Base-by-base conservation (phyloP, 2,329 filamentous ascomycete genomes). In the Xylariaceae sp. region DNA sequence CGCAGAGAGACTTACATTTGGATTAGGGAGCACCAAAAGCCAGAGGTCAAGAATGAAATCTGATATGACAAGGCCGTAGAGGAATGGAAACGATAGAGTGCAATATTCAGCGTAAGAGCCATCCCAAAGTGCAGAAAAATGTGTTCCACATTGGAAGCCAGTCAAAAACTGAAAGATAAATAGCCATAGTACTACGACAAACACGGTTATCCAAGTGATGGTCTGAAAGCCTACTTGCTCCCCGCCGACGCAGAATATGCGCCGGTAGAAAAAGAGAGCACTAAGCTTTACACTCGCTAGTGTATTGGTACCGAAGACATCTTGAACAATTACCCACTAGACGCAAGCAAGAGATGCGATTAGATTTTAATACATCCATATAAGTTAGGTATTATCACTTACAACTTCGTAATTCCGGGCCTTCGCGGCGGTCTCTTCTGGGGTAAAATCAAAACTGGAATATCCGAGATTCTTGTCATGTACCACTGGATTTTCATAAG, bases 81-180 rank as follows among this genome's bases (percentile, higher is more conserved):
- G 36, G 16, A 49, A 51, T 1, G 58, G 58, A 31, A 56, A 60
- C 16, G 58, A 56, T 3, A 60, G 36, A 11, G 48, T 59, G 54
- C 60, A 63, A 42, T 63, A 59, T 44, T 56, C 11, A 18, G n/a
- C 7, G 16, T 60, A 59, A 12, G 47, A 50, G 13, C 60, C 60
- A 31, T 63, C 55, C 59, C 60, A 63, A 9, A 58, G 53, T 2
- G 60, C 57, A 3, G 55, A 55, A 38, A 61, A 60, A 34, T 61
- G 59, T 11, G 57, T 58, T 14, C 56, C 54, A 45, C 60, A 63
- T 40, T 63, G 55, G 22, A 63, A 59, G 9, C 51, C 59, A 3
- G 56, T 51, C 2, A 61, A 38, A 46, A 63, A 54, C 34, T 55
- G 50, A 19, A 60, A 60, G 6, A 49, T 44, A 9, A 60, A 43